Percentiles rank a stretch among this genome's conserved stretches.
Conservation (phyloP, 2,329 filamentous ascomycete genomes). For the Arthrobotrys sinensis region DNA sequence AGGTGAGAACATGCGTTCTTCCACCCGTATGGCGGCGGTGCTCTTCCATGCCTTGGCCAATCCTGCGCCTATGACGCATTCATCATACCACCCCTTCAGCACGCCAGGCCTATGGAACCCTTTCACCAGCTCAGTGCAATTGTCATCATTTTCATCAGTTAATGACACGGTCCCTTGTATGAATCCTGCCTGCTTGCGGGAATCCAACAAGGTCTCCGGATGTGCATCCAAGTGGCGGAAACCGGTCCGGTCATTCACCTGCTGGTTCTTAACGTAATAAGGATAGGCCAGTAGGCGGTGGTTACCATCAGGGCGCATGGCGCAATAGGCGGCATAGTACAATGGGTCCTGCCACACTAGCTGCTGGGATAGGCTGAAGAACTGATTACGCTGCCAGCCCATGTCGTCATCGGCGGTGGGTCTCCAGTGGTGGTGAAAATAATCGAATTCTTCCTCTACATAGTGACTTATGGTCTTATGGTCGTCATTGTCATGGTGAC, state of each 20-base stretch:
- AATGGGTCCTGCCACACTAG: background rate
- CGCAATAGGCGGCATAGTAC: background rate
- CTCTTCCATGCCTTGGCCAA: background rate
- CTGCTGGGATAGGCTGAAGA: background rate
- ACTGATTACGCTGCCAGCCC: background rate
- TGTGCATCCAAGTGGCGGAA: background rate
- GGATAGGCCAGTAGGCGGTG: background rate
- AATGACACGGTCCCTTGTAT: background rate
- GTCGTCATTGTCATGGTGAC: background rate
- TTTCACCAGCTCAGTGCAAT: background rate
- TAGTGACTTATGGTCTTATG: background rate
- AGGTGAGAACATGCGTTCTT: background rate
- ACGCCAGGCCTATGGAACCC: conserved; percentile 6
- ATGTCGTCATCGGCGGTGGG: background rate
- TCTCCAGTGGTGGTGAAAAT: background rate
- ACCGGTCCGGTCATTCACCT: background rate
- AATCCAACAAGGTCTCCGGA: background rate
- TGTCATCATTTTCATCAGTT: conserved; percentile 10
- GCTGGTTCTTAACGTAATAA: conserved; percentile 6
- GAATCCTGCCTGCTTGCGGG: background rate
- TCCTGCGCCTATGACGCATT: background rate
- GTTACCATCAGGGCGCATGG: background rate
- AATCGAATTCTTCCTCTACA: conserved; percentile 4
- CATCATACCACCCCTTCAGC: background rate
- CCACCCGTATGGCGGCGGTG: background rate